Evolutionary conservation across 495 filamentous ascomycete genomes (phyloP).

Genomic region (Penicillium turbatum): DNA sequence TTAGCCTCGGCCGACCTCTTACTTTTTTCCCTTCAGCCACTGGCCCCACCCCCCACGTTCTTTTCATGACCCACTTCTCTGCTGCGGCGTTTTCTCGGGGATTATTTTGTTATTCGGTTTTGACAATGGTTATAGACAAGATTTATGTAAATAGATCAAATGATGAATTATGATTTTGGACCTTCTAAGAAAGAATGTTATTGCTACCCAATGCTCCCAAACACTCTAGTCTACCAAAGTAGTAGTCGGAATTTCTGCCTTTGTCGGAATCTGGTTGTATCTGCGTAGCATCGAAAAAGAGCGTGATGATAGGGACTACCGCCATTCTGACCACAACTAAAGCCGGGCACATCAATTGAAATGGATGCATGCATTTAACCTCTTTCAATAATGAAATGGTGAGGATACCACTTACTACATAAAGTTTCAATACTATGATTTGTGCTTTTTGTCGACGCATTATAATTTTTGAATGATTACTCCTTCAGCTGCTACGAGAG

Average conservation of each 20-base stretch:
- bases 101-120: background rate
- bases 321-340: too few relatives aligned
- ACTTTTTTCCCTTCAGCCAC: background rate
- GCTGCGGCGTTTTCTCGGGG: background rate
- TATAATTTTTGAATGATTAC: too few relatives aligned
- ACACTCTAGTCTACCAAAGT: slow-evolving; percentile 26
- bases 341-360: too few relatives aligned
- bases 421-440: too few relatives aligned
- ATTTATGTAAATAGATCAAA: slow-evolving; percentile 4
- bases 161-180: slow-evolving; percentile 7
- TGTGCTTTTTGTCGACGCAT: too few relatives aligned
- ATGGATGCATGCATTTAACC: too few relatives aligned
- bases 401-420: too few relatives aligned
- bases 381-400: too few relatives aligned
- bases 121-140: background rate
- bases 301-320: background rate
- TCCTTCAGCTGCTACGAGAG: too few relatives aligned
- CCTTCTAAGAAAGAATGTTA: slow-evolving; percentile 16
- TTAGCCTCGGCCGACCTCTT: background rate
- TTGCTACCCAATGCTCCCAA: slow-evolving; percentile 25
- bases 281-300: slow-evolving; percentile 19
- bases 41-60: background rate
- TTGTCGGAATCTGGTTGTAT: slow-evolving; percentile 13
- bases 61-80: background rate
- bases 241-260: slow-evolving; percentile 21